These are phyloP conservation scores for Starmera quercuum DNA, from an alignment of 805 yeast species.

Conservation along the genomic window DNA sequence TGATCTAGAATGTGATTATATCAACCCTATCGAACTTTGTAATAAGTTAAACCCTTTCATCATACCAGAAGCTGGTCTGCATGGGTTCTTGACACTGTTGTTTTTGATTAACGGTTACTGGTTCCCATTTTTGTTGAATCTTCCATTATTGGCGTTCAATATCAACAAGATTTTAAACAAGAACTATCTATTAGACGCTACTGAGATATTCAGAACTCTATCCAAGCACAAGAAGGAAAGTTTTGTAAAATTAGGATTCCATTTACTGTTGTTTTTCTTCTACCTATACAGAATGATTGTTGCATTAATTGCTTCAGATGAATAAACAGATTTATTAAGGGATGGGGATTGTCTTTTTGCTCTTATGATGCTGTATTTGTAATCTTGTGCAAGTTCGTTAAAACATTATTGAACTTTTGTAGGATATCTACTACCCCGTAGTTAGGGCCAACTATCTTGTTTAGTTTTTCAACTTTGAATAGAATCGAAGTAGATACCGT, in stretches of 20 bases:
- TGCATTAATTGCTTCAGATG: slow-evolving; percentile 56
- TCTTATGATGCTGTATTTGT: slow-evolving; percentile 14
- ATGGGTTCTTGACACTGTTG: slow-evolving; percentile 59
- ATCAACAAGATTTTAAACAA: slow-evolving; percentile 71
- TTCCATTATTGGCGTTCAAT: slow-evolving; percentile 81
- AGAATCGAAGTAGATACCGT: slow-evolving; percentile 1
- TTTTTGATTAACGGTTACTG: slow-evolving; percentile 87
- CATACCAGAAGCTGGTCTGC: slow-evolving; percentile 83
- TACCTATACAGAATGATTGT: slow-evolving; percentile 94
- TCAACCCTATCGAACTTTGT: slow-evolving; percentile 95
- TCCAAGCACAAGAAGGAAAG: slow-evolving; percentile 89
- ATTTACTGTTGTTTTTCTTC: slow-evolving; percentile 86
- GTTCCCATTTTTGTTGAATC: slow-evolving; percentile 77
- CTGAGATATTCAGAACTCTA: slow-evolving; percentile 93
- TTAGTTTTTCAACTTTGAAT: slow-evolving; percentile 9
- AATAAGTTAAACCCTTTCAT: slow-evolving; percentile 84
- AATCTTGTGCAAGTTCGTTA: slow-evolving; percentile 7
- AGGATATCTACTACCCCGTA: slow-evolving; percentile 21
- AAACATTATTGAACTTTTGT: slow-evolving; percentile 17
- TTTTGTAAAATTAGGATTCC: slow-evolving; percentile 85
- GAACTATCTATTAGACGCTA: slow-evolving; percentile 87
- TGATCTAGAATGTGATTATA: slow-evolving; percentile 92
- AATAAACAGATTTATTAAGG: not conserved
- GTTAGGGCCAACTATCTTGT: slow-evolving; percentile 15
- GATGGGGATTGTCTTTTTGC: slow-evolving; percentile 1